These are phyloP conservation scores for Penicillium griseofulvum DNA, from an alignment of 2,329 filamentous ascomycete genomes.

Conservation along the genomic window DNA sequence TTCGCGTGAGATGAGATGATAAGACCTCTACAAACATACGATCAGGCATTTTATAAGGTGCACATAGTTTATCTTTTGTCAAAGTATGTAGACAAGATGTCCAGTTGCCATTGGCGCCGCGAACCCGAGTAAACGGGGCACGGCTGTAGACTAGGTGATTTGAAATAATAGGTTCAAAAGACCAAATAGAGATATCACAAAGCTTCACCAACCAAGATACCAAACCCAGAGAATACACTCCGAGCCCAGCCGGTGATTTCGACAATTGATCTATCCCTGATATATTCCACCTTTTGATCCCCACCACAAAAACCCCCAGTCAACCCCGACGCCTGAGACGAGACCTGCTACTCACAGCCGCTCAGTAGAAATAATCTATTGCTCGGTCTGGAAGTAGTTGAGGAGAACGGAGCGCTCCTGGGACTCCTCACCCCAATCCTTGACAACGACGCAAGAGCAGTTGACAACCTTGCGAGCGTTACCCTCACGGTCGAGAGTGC, in stretches of 20 bases:
- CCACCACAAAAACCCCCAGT: conserved; percentile 12
- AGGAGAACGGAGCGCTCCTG: conserved; percentile 98
- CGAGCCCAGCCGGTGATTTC: not conserved
- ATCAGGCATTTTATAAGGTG: not conserved
- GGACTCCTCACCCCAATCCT: conserved; percentile 99
- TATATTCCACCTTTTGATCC: conserved; percentile 8
- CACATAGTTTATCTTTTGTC: conserved; percentile 12
- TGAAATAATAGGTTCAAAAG: conserved; percentile 5
- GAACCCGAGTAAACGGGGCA: conserved; percentile 27
- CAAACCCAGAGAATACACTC: not conserved
- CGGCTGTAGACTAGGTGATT: conserved; percentile 8
- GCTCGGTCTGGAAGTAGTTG: conserved; percentile 98
- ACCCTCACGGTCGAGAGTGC: conserved; percentile 97
- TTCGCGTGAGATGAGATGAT: not conserved
- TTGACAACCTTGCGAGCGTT: conserved; percentile 99
- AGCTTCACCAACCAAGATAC: not conserved
- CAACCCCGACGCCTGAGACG: not conserved
- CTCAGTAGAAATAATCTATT: conserved; percentile 36
- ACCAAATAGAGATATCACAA: conserved; percentile 9
- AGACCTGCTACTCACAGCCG: conserved; percentile 1
- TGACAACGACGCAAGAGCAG: conserved; percentile 99
- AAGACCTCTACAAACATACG: too few species aligned
- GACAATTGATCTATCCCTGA: conserved; percentile 8
- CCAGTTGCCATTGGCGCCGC: conserved; percentile 17
- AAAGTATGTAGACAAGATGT: conserved; percentile 13